phyloP scores from a whole-genome alignment of 495 filamentous ascomycete genomes.

The Cairneyella variabilis region DNA sequence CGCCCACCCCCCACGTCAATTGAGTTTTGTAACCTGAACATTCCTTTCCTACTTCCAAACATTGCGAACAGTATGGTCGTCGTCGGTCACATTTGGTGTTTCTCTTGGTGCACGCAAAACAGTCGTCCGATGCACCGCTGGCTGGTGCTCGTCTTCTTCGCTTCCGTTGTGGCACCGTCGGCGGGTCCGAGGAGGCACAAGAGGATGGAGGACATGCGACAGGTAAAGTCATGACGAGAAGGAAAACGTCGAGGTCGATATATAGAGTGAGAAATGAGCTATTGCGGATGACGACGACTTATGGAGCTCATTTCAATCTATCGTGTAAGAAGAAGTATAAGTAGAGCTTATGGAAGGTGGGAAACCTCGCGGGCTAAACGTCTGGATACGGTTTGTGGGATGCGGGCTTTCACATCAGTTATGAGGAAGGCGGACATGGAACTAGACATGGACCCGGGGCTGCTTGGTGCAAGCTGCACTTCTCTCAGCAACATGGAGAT shows the following conservation, averaged over 20 bases:
- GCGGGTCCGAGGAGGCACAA: slow-evolving; percentile 15
- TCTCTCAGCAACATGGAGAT: slow-evolving; percentile 3
- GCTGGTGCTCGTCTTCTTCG: slow-evolving; percentile 83
- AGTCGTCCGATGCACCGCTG: slow-evolving; percentile 90
- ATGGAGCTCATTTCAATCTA: slow-evolving; percentile 8
- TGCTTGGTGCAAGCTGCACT: slow-evolving; percentile 3
- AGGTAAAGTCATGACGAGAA: slow-evolving; percentile 26
- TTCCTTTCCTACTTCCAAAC: slow-evolving; percentile 84
- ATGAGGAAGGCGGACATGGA: slow-evolving; percentile 17
- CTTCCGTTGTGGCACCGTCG: slow-evolving; percentile 56
- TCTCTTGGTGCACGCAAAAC: slow-evolving; percentile 86
- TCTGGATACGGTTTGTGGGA: slow-evolving; percentile 13
- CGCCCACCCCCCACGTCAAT: slow-evolving; percentile 95
- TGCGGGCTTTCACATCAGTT: slow-evolving; percentile 18
- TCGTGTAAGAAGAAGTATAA: background rate
- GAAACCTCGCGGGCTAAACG: slow-evolving; percentile 11
- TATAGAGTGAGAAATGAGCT: too few relatives aligned
- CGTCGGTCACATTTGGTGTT: slow-evolving; percentile 84
- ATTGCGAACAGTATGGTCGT: slow-evolving; percentile 93
- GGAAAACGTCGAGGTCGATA: background rate
- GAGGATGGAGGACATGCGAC: slow-evolving; percentile 25
- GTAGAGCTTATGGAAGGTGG: background rate
- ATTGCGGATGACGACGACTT: too few relatives aligned
- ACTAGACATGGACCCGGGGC: slow-evolving; percentile 16
- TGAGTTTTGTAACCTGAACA: slow-evolving; percentile 97